phyloP scores from a whole-genome alignment of 2,329 filamentous ascomycete species.

The Colletotrichum sp. region DNA sequence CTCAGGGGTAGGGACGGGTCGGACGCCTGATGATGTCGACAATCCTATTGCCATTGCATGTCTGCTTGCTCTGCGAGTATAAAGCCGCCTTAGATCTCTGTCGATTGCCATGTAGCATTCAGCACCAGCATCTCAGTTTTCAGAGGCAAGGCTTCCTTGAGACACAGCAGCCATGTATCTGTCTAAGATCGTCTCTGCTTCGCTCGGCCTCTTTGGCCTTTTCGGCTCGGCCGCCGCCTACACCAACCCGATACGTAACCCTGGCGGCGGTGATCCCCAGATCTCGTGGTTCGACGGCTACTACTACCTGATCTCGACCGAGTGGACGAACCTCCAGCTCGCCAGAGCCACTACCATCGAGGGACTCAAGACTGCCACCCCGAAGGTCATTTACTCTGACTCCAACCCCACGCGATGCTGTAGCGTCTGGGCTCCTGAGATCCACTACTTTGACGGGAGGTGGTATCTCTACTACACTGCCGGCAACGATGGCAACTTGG shows the following conservation, averaged over 20 bases:
- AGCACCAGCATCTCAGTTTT: background rate
- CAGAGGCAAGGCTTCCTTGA: background rate
- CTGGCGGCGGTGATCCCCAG: constrained; percentile 57
- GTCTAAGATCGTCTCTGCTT: background rate
- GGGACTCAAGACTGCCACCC: constrained; percentile 58
- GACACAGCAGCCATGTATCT: background rate
- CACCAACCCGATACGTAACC: constrained; percentile 56
- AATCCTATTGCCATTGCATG: background rate
- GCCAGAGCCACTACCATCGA: constrained; percentile 57
- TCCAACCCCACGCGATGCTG: constrained; percentile 50
- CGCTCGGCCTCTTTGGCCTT: constrained; percentile 16
- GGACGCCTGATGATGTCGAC: background rate
- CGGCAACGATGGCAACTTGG: constrained; percentile 48
- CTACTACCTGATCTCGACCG: constrained; percentile 63
- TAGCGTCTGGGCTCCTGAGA: constrained; percentile 64
- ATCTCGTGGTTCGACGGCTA: constrained; percentile 57
- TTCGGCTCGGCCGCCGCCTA: constrained; percentile 36
- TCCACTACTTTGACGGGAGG: constrained; percentile 52
- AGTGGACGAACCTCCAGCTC: constrained; percentile 61
- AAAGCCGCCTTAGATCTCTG: background rate
- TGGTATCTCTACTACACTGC: constrained; percentile 66
- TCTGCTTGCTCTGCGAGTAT: background rate
- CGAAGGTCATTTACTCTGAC: constrained; percentile 56
- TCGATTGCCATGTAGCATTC: background rate
- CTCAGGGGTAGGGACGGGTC: background rate